Evolutionary conservation across 768 basidiomycete species (phyloP).

Genomic region (Austroboletus festivus): DNA sequence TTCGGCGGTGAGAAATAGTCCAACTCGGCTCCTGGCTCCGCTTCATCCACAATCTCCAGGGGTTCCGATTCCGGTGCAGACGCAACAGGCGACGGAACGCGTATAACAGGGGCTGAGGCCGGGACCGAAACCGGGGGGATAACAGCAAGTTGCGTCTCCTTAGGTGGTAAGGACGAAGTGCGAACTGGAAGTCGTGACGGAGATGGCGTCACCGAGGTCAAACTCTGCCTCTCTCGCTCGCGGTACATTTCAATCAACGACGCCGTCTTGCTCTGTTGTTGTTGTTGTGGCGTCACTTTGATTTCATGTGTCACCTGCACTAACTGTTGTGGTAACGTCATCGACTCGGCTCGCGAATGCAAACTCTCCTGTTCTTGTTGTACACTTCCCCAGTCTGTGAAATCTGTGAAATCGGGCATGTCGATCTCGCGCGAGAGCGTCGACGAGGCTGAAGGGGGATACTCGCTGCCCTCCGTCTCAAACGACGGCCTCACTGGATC

Average conservation of each 20-base stretch:
- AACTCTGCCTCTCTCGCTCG: constrained; percentile 54
- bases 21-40: constrained; percentile 22
- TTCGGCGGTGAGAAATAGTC: constrained; percentile 33
- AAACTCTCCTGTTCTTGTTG: constrained; percentile 24
- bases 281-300: constrained; percentile 14
- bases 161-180: constrained; percentile 14
- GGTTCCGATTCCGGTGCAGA: constrained; percentile 21
- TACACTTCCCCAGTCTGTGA: constrained; percentile 18
- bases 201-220: background rate
- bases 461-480: constrained; percentile 33
- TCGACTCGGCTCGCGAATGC: constrained; percentile 28
- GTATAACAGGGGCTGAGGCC: no score
- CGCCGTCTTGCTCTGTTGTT: constrained; percentile 57
- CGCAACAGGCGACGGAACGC: constrained; percentile 15
- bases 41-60: constrained; percentile 28
- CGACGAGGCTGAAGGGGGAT: constrained; percentile 30
- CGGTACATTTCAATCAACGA: constrained; percentile 85
- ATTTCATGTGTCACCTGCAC: constrained; percentile 1
- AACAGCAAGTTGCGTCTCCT: constrained; percentile 7
- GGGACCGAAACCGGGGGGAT: background rate
- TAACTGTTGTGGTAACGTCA: constrained; percentile 25
- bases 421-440: constrained; percentile 30
- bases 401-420: constrained; percentile 30
- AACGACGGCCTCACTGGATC: constrained; percentile 30
- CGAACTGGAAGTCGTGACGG: constrained; percentile 38